Evolutionary conservation across 768 basidiomycete species (phyloP).

Genomic region (Trametes gibbosa): DNA sequence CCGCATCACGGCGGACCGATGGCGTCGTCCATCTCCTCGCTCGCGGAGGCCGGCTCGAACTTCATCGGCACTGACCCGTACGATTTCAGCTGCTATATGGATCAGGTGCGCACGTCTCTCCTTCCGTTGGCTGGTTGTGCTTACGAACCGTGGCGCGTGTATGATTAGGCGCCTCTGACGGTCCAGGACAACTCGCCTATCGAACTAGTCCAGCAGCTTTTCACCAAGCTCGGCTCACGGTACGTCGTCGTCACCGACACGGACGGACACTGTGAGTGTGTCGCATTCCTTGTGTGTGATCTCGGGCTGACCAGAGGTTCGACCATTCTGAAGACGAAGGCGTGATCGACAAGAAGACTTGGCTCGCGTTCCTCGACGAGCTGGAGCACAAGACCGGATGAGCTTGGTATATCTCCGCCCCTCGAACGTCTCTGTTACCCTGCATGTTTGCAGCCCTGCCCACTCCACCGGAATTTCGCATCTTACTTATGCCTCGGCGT

Average conservation of each 20-base stretch:
- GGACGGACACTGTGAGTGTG: slow-evolving; percentile 72
- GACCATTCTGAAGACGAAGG: slow-evolving; percentile 63
- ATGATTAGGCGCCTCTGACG: slow-evolving; percentile 77
- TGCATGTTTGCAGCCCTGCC: neutral
- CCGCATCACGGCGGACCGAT: slow-evolving; percentile 39
- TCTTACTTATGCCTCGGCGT: neutral
- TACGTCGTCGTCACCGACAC: slow-evolving; percentile 84
- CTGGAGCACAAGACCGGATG: slow-evolving; percentile 46
- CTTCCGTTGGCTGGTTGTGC: neutral
- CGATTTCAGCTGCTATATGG: slow-evolving; percentile 89
- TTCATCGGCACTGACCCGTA: slow-evolving; percentile 47
- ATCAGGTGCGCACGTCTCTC: slow-evolving; percentile 53
- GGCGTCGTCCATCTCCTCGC: slow-evolving; percentile 61
- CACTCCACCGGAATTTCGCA: neutral
- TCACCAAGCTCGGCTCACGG: slow-evolving; percentile 89
- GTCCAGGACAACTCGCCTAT: slow-evolving; percentile 83
- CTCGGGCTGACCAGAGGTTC: neutral
- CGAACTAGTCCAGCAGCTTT: slow-evolving; percentile 91
- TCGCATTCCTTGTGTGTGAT: neutral
- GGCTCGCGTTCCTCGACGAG: slow-evolving; percentile 83
- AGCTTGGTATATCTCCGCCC: neutral
- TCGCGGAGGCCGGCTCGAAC: slow-evolving; percentile 41
- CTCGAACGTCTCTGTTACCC: neutral
- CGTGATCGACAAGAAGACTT: slow-evolving; percentile 90
- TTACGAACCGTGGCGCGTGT: neutral